Evolutionary conservation across 768 basidiomycete genomes (phyloP).

Genomic region (Tricholoma hemisulphureum): DNA sequence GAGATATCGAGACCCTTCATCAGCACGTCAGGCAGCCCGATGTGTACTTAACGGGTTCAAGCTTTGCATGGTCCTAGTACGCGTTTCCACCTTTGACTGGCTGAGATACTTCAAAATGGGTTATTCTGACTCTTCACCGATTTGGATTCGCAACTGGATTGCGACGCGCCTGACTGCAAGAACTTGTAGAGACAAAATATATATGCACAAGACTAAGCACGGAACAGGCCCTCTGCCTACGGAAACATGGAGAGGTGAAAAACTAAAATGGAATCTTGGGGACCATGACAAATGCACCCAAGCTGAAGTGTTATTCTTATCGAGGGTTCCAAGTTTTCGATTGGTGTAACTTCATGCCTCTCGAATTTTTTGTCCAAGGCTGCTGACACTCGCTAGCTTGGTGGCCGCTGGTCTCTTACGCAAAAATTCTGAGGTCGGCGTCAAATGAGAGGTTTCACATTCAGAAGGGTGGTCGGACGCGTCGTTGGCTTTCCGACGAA

Average conservation of each 20-base stretch:
- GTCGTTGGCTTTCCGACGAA: conserved; percentile 58
- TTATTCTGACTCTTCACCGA: conserved; percentile 52
- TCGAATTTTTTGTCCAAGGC: conserved; percentile 18
- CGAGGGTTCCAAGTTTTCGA: conserved; percentile 55
- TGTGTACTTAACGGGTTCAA: neutral
- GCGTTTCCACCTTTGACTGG: conserved; percentile 63
- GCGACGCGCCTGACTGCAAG: conserved; percentile 47
- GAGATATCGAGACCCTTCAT: neutral
- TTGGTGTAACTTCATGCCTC: conserved; percentile 63
- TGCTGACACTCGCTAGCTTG: conserved; percentile 46
- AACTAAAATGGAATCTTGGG: conserved; percentile 43
- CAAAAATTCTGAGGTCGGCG: conserved; percentile 42
- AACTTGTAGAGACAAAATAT: conserved; percentile 46
- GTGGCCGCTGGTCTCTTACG: conserved; percentile 55
- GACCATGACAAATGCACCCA: conserved; percentile 35
- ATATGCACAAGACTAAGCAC: conserved; percentile 47
- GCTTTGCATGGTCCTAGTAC: conserved; percentile 42
- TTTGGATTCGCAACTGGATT: conserved; percentile 49
- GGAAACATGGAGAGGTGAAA: conserved; percentile 34
- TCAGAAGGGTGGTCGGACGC: conserved; percentile 41
- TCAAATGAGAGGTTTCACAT: conserved; percentile 14
- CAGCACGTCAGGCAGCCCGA: conserved; percentile 49
- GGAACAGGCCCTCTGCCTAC: conserved; percentile 13
- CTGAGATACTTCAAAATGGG: conserved; percentile 86
- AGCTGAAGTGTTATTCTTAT: conserved; percentile 51